Evolutionary conservation across 768 basidiomycete species (phyloP), one percentile per base, ranked within the genome.

Genomic region (Rhodocollybia butyracea): DNA sequence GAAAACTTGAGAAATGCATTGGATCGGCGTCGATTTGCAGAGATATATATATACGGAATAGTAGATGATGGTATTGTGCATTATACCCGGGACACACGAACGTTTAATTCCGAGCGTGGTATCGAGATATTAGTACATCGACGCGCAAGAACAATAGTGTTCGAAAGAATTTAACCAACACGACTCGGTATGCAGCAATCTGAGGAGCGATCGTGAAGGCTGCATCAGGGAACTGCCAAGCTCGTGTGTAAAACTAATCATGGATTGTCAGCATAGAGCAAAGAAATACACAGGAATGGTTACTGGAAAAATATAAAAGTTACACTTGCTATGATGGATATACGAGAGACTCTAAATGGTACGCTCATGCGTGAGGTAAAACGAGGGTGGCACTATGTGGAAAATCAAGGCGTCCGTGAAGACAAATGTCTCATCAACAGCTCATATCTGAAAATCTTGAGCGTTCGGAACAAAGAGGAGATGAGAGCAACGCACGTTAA

Each of bases 401-500:
- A 50, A n/a, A 11, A 50, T 59, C 43, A 60, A 56, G 57, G 50
- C 57, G 70, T 70, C 66, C 74, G 72, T 59, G 63, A 60, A 40
- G 71, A 68, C 13, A 82, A 67, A 57, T 81, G 76, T 60, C 79
- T 77, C 80, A 82, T 80, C 54, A 82, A 66, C 58, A 81, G 54
- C 66, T 82, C 81, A 56, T 81, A 81, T 52, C 80, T 81, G 57
- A 43, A 26, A 48, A 22, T 32, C 22, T 43, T 24, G 22, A 53
- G 17, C 22, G 46, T n/a, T 50, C 54, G 46, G 22, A 26, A 22
- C 19, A 50, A n/a, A 8, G 46, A 38, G 3, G 40, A 53, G 32
- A 52, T 38, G 30, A 46, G 53, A 24, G 5, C 5, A 40, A 75
- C 75, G 64, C 77, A 95, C 89, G 91, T 93, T 67, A 98, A 71